Evolutionary conservation across 805 yeast genomes (phyloP), one percentile per base, ranked within the genome.

Genomic region (Kodamaea jinghongensis): DNA sequence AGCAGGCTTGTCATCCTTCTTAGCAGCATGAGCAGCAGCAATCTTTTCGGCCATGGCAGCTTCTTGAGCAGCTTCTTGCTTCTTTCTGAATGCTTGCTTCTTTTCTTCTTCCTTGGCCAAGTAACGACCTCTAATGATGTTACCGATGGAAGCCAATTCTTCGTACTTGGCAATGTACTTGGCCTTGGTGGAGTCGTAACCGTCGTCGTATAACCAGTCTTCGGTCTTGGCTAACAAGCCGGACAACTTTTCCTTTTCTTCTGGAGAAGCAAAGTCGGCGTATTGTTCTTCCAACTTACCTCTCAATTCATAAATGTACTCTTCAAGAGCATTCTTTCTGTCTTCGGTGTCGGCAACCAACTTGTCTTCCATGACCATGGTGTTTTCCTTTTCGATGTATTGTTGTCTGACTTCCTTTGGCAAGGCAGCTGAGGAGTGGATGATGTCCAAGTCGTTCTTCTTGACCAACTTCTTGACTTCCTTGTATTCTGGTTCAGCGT

Each of bases 321-420:
- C 99, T 77, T 93, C 99, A 47, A 93, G 77, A 50, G 96, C 93
- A 67, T 93, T 93, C 84, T 93, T 93, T 70, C 89, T 88, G 73
- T 93, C 97, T 76, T 93, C 98, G 51, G 98, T 93, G 73, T 93
- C 98, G 52, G 95, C 95, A 51, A 93, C 97, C 56, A 91, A 82
- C 75, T 90, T 93, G 71, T 93, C 99, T 61, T 83, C 89, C 63
- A 88, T 79, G 50, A 79, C 75, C 82, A 93, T 71, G 64, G 83
- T 76, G 60, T 79, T 79, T 76, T 93, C 99, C 66, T 73, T 72
- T 77, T 93, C 98, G 47, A 84, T 76, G 51, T 73, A 76, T 40
- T 67, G 70, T 55, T 81, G 73, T 65, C 87, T 76, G 39, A 58
- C 67, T 17, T 64, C 63, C 47, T 70, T 73, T 47, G 83, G 64